These are phyloP conservation scores for Pulveroboletus sp. DNA, from an alignment of 768 basidiomycete species.

Conservation along the genomic window DNA sequence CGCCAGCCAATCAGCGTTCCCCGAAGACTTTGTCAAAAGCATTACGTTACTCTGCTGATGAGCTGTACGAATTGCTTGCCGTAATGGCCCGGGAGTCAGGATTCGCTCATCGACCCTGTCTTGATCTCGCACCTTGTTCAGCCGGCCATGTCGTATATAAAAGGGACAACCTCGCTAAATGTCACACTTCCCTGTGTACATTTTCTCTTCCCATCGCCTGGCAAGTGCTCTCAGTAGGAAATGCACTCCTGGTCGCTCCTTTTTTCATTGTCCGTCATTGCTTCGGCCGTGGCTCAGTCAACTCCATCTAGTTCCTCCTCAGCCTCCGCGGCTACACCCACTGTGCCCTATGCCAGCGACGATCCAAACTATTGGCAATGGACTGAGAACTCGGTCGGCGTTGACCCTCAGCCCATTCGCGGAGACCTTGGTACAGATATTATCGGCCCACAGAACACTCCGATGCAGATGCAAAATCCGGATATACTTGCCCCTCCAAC, in stretches of 20 bases:
- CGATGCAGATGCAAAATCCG: constrained; percentile 53
- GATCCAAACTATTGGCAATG: constrained; percentile 46
- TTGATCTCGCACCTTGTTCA: not conserved
- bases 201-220: constrained; percentile 9
- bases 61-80: too few species aligned
- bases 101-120: constrained; percentile 3
- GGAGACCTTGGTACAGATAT: constrained; percentile 42
- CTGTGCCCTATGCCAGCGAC: constrained; percentile 41
- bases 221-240: constrained; percentile 11
- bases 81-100: constrained; percentile 2
- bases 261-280: constrained; percentile 18
- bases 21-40: too few species aligned
- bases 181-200: constrained; percentile 15
- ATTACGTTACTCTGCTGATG: too few species aligned
- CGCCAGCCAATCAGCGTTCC: too few species aligned
- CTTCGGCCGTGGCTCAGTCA: constrained; percentile 18
- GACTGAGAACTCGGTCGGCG: constrained; percentile 27
- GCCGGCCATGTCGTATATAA: too few species aligned
- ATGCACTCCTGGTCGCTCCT: constrained; percentile 32
- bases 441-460: constrained; percentile 55
- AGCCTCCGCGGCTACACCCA: constrained; percentile 35
- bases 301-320: constrained; percentile 23
- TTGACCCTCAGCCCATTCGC: constrained; percentile 42
- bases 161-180: constrained; percentile 10
- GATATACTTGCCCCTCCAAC: constrained; percentile 57